Evolutionary conservation across 2,329 filamentous ascomycete genomes (phyloP).

Genomic region (Blastomyces parvus): DNA sequence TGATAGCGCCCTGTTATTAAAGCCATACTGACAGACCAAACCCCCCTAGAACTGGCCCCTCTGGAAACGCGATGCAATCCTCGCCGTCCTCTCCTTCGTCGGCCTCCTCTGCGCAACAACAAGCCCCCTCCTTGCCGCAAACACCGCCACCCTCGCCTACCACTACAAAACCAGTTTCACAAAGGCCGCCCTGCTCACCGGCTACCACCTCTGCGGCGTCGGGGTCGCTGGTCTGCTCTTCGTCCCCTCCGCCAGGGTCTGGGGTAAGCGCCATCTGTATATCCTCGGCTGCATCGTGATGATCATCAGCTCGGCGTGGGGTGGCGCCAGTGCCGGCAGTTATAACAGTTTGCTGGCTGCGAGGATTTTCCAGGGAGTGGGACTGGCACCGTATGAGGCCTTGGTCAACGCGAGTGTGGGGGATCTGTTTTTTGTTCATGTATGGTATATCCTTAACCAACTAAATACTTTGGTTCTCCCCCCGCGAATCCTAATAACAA

Average conservation of each 20-base stretch:
- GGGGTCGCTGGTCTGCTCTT: conserved; percentile 74
- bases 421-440: conserved; percentile 83
- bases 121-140: conserved; percentile 77
- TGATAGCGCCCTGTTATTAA: too few relatives aligned
- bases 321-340: conserved; percentile 55
- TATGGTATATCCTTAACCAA: conserved; percentile 30
- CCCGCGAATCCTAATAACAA: not conserved
- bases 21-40: too few relatives aligned
- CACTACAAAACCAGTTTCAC: conserved; percentile 59
- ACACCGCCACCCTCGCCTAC: conserved; percentile 67
- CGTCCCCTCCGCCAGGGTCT: conserved; percentile 78
- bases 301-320: conserved; percentile 68
- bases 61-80: conserved; percentile 74
- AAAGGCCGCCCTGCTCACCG: conserved; percentile 71
- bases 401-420: conserved; percentile 82
- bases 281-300: conserved; percentile 66
- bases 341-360: conserved; percentile 68
- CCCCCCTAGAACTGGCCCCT: conserved; percentile 64
- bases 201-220: conserved; percentile 76
- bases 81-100: conserved; percentile 65
- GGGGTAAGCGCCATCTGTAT: conserved; percentile 87
- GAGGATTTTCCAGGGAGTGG: conserved; percentile 76
- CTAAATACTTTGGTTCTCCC: not conserved
- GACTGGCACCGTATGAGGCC: conserved; percentile 79
- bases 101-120: conserved; percentile 77